A percentile compares a stretch with the other conserved stretches of the same genome.
These are phyloP conservation scores for Rachicladosporium sp. DNA, from an alignment of 2,329 filamentous ascomycete species.

Conservation along the genomic window DNA sequence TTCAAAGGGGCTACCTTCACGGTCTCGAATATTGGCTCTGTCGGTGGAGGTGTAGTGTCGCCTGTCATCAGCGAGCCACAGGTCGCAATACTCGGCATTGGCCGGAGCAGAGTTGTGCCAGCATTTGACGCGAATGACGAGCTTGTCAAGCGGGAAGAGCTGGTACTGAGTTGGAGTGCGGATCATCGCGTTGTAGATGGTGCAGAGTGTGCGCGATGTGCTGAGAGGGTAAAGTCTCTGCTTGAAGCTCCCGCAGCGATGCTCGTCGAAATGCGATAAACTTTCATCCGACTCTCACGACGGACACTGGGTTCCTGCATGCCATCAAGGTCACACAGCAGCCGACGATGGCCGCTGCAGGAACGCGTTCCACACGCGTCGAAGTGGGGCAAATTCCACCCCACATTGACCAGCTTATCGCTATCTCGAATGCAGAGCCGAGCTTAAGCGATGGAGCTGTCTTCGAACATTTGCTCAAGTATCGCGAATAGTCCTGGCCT, in stretches of 20 bases:
- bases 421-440: too few species aligned
- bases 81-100: slow-evolving; percentile 83
- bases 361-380: too few species aligned
- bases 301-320: too few species aligned
- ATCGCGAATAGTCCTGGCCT: too few species aligned
- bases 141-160: slow-evolving; percentile 65
- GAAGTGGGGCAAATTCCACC: too few species aligned
- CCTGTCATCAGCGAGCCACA: slow-evolving; percentile 86
- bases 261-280: slow-evolving; percentile 64
- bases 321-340: too few species aligned
- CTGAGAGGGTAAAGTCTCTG: slow-evolving; percentile 62
- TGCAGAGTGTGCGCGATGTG: slow-evolving; percentile 84
- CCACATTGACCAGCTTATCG: too few species aligned
- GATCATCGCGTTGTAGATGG: slow-evolving; percentile 92
- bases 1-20: slow-evolving; percentile 83
- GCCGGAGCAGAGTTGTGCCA: slow-evolving; percentile 66
- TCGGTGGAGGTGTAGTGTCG: slow-evolving; percentile 82
- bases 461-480: too few species aligned
- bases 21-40: slow-evolving; percentile 89
- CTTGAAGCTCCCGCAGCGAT: slow-evolving; percentile 80
- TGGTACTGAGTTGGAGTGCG: slow-evolving; percentile 91
- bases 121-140: slow-evolving; percentile 50
- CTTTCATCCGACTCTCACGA: too few species aligned
- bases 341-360: too few species aligned
- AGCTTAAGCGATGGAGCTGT: too few species aligned